Conservation (phyloP, 441 rosid genomes). For the Erodium chrysanthum region DNA sequence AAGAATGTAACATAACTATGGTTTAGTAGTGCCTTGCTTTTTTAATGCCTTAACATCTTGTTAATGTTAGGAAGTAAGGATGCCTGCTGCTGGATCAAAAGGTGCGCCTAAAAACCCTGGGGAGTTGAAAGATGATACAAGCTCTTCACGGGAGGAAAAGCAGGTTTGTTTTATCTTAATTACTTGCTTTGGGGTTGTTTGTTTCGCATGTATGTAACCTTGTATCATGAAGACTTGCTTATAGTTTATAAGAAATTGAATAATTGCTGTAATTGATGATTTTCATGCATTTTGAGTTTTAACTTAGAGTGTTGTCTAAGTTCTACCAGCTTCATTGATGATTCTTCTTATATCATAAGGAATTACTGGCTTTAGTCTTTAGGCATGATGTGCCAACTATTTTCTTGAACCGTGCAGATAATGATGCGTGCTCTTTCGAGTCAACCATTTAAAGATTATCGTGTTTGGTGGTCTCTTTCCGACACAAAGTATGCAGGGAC, state of each 20-base stretch:
- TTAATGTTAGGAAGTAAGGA: slow-evolving; percentile 79
- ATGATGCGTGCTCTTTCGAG: slow-evolving; percentile 67
- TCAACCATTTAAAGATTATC: slow-evolving; percentile 67
- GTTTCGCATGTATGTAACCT: neutral
- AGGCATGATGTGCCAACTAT: neutral
- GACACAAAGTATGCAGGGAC: slow-evolving; percentile 97
- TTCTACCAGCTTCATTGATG: neutral
- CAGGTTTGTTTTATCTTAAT: slow-evolving; percentile 38
- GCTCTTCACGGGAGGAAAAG: slow-evolving; percentile 76
- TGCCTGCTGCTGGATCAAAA: slow-evolving; percentile 96
- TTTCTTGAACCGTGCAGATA: slow-evolving; percentile 39
- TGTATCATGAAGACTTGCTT: neutral
- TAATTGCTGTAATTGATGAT: slow-evolving; percentile 1
- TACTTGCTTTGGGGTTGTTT: slow-evolving; percentile 1
- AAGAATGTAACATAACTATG: neutral
- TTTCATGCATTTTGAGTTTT: neutral
- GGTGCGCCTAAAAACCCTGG: slow-evolving; percentile 58
- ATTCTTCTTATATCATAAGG: neutral
- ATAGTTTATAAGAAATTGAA: neutral
- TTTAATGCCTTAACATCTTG: slow-evolving; percentile 16
- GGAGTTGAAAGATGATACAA: slow-evolving; percentile 81
- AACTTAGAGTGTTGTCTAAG: slow-evolving; percentile 3
- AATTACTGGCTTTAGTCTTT: neutral
- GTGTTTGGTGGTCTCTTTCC: slow-evolving; percentile 90
- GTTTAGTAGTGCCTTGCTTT: slow-evolving; percentile 1